Evolutionary conservation across 2,329 filamentous ascomycete species (phyloP).

Genomic region (Aspergillus sp.): DNA sequence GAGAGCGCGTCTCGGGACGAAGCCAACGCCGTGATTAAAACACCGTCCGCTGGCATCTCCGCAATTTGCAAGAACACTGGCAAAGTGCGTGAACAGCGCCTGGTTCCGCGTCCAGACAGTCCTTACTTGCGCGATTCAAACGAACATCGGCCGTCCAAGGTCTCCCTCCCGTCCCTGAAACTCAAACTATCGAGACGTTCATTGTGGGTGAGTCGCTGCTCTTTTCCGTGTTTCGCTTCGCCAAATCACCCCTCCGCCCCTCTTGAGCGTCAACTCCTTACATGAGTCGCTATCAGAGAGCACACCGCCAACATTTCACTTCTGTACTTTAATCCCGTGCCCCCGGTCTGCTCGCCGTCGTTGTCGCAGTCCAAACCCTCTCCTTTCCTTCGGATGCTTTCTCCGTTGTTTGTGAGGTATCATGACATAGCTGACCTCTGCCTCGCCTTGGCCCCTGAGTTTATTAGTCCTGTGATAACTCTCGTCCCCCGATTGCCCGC

Average conservation of each 20-base stretch:
- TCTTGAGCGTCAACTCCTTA: slow-evolving; percentile 37
- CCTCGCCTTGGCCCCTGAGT: slow-evolving; percentile 23
- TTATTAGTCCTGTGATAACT: slow-evolving; percentile 32
- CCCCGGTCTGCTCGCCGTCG: slow-evolving; percentile 17
- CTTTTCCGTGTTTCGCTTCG: slow-evolving; percentile 30
- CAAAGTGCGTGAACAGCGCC: slow-evolving; percentile 13
- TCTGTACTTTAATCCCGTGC: slow-evolving; percentile 16
- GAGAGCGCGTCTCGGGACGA: slow-evolving; percentile 16
- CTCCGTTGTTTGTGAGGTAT: slow-evolving; percentile 10
- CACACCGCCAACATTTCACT: slow-evolving; percentile 33
- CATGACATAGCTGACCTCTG: slow-evolving; percentile 24
- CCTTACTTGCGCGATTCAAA: slow-evolving; percentile 21
- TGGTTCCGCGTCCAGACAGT: slow-evolving; percentile 18
- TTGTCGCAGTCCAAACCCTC: slow-evolving; percentile 10
- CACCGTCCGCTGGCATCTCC: slow-evolving; percentile 32
- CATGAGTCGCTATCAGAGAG: slow-evolving; percentile 26
- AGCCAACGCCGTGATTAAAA: slow-evolving; percentile 24
- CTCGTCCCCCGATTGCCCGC: slow-evolving; percentile 21
- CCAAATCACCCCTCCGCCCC: slow-evolving; percentile 37
- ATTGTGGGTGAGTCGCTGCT: slow-evolving; percentile 37
- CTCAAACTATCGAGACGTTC: slow-evolving; percentile 36
- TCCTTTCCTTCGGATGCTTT: slow-evolving; percentile 4
- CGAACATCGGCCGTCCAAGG: slow-evolving; percentile 9
- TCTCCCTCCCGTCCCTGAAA: slow-evolving; percentile 14
- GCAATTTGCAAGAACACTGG: slow-evolving; percentile 26